phyloP scores from a whole-genome alignment of 2,329 filamentous ascomycete genomes.

The Trichoderma oligosporum region DNA sequence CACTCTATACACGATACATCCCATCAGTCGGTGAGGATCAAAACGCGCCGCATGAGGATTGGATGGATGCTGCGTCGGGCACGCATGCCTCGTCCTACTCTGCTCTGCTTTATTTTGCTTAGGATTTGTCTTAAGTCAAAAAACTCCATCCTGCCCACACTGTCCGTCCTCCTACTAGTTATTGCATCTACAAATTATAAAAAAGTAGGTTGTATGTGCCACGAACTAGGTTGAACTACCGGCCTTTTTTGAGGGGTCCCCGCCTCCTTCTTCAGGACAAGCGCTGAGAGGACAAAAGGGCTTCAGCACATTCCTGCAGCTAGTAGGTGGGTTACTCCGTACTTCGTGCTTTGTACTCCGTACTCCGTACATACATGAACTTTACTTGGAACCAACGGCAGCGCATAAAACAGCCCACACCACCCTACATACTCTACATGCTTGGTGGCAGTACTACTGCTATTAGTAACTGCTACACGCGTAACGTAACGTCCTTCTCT shows the following conservation, averaged over 20 bases:
- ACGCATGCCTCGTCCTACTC: background rate
- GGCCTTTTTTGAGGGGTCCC: background rate
- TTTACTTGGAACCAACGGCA: background rate
- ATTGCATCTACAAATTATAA: background rate
- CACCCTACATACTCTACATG: background rate
- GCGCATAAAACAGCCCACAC: background rate
- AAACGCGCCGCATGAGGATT: background rate
- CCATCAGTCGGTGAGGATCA: slow-evolving; percentile 13
- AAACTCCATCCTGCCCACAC: too few relatives aligned
- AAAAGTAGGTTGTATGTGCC: too few relatives aligned
- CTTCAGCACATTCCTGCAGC: background rate
- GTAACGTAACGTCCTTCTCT: too few relatives aligned
- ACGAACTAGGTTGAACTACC: background rate
- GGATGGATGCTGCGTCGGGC: slow-evolving; percentile 5
- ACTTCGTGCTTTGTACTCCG: too few relatives aligned
- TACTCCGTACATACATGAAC: too few relatives aligned
- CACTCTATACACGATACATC: too few relatives aligned
- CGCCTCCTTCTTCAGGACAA: background rate
- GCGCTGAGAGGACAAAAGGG: background rate
- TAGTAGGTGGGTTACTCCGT: background rate
- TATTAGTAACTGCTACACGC: too few relatives aligned
- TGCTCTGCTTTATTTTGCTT: background rate
- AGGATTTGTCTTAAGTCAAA: background rate
- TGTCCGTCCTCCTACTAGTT: too few relatives aligned
- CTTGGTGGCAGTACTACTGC: too few relatives aligned